phyloP scores from a whole-genome alignment of 2,329 filamentous ascomycete species.

The Neoarthrinium moseri region DNA sequence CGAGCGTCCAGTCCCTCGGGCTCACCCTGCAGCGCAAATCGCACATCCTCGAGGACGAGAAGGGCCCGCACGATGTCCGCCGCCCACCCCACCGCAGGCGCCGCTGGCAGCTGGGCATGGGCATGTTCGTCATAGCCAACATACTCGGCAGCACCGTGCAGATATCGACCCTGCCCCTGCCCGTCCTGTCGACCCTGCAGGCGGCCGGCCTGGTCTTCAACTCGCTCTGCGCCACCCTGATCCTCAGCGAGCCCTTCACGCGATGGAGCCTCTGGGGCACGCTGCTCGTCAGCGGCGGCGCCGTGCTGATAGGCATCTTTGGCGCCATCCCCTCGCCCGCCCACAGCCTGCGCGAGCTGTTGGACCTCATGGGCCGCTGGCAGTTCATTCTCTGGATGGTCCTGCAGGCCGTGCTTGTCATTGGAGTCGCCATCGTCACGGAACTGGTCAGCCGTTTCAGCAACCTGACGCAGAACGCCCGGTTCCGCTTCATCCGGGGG shows the following conservation, averaged over 20 bases:
- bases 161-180: conserved; percentile 91
- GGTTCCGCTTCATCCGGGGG: conserved; percentile 74
- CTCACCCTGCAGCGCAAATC: conserved; percentile 97
- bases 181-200: conserved; percentile 91
- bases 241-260: conserved; percentile 92
- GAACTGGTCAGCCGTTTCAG: conserved; percentile 53
- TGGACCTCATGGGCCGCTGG: conserved; percentile 69
- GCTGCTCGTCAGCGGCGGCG: conserved; percentile 80
- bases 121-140: conserved; percentile 94
- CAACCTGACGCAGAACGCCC: conserved; percentile 57
- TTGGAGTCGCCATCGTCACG: conserved; percentile 63
- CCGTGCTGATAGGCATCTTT: conserved; percentile 89
- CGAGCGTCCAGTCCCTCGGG: conserved; percentile 90
- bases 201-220: conserved; percentile 97
- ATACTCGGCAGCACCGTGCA: conserved; percentile 94
- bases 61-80: conserved; percentile 72
- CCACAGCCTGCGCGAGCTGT: conserved; percentile 79
- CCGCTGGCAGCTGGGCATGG: conserved; percentile 96
- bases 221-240: conserved; percentile 91
- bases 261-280: conserved; percentile 90
- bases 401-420: conserved; percentile 71
- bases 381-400: conserved; percentile 90
- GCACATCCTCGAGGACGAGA: conserved; percentile 96
- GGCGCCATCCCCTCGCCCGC: conserved; percentile 92
- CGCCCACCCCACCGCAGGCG: conserved; percentile 86